A percentile compares a stretch with the other conserved stretches of the same genome.
phyloP scores from a whole-genome alignment of 108 stramenopile genomes.

The Nitzschia sp. region DNA sequence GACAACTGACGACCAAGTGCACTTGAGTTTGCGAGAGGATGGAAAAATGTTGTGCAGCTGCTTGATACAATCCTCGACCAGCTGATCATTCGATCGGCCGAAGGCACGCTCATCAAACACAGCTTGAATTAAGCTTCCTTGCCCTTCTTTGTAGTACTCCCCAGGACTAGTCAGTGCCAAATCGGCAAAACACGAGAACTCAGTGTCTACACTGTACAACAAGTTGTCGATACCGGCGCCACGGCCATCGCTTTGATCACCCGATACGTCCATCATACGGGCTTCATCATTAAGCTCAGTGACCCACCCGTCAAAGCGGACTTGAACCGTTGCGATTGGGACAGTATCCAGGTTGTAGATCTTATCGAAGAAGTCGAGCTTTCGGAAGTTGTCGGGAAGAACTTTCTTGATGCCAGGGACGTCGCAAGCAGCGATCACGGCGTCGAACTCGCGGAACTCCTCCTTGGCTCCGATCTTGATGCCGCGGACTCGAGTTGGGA shows the following conservation, averaged over 20 bases:
- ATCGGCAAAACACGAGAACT: slow-evolving; percentile 98
- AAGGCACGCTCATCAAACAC: slow-evolving; percentile 92
- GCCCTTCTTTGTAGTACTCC: slow-evolving; percentile 93
- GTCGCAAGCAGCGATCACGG: slow-evolving; percentile 89
- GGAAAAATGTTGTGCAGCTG: slow-evolving; percentile 90
- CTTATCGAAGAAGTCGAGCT: slow-evolving; percentile 91
- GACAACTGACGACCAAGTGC: slow-evolving; percentile 95
- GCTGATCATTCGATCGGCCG: slow-evolving; percentile 72
- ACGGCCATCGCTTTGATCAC: slow-evolving; percentile 87
- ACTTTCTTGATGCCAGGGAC: slow-evolving; percentile 96
- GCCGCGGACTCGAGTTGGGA: slow-evolving; percentile 82
- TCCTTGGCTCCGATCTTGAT: slow-evolving; percentile 78
- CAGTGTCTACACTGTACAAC: slow-evolving; percentile 94
- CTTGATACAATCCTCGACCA: slow-evolving; percentile 85
- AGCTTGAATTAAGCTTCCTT: slow-evolving; percentile 88
- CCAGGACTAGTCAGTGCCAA: slow-evolving; percentile 92
- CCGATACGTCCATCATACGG: slow-evolving; percentile 85
- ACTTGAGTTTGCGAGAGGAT: slow-evolving; percentile 87
- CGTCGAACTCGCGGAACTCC: slow-evolving; percentile 79
- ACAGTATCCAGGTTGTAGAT: slow-evolving; percentile 96
- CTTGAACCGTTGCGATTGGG: slow-evolving; percentile 96
- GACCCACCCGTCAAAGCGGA: slow-evolving; percentile 97
- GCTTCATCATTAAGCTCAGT: slow-evolving; percentile 90
- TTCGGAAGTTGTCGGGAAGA: slow-evolving; percentile 88
- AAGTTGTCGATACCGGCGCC: slow-evolving; percentile 95